These are phyloP conservation scores for Coniochaeta prunicola DNA, from an alignment of 2,329 filamentous ascomycete species.

Conservation along the genomic window DNA sequence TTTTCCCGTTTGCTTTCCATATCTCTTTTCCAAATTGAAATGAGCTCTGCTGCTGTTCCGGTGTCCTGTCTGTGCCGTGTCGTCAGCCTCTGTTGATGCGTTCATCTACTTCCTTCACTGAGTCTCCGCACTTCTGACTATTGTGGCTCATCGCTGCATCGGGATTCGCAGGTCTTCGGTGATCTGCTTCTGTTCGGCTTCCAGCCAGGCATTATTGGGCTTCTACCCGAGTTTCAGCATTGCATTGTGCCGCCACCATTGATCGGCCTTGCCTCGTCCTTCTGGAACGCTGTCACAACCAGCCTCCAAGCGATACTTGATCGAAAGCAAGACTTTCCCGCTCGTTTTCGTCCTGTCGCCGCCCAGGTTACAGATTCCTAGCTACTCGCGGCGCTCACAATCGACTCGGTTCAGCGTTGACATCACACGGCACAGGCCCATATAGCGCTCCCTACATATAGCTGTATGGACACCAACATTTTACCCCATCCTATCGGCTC, in stretches of 20 bases:
- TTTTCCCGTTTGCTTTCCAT: neutral
- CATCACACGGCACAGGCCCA: neutral
- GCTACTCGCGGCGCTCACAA: no score
- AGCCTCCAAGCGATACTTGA: neutral
- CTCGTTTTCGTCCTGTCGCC: neutral
- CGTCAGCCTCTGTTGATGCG: neutral
- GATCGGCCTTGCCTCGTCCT: neutral
- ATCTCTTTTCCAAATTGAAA: neutral
- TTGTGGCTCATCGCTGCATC: neutral
- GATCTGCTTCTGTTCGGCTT: constrained; percentile 1
- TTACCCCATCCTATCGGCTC: neutral
- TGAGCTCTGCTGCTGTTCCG: neutral
- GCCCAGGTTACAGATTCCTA: neutral
- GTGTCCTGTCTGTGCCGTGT: neutral
- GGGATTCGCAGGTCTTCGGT: neutral
- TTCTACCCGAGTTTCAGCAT: neutral
- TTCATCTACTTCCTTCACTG: neutral
- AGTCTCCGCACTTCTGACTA: neutral
- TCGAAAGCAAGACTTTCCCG: neutral
- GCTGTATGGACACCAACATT: neutral
- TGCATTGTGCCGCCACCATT: neutral
- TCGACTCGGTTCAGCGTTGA: neutral
- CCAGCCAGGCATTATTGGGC: neutral
- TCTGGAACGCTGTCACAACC: neutral
- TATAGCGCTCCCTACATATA: neutral